Percentiles rank a stretch among this genome's conserved stretches.
These are phyloP conservation scores for Ceratobasidium sp. DNA, from an alignment of 1,284 basidiomycete genomes.

Conservation along the genomic window DNA sequence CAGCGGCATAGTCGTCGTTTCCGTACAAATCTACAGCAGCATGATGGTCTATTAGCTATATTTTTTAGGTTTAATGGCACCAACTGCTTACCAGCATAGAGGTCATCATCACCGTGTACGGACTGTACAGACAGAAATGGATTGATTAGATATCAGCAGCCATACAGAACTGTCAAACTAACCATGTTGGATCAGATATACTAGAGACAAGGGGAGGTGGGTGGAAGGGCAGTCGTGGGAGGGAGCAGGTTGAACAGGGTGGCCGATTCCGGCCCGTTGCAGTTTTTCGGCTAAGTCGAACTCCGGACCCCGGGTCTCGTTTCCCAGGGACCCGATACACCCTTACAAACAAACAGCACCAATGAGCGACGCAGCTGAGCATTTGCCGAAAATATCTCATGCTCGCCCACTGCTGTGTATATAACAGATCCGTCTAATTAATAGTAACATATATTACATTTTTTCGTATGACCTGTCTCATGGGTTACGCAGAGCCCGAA, in stretches of 20 bases:
- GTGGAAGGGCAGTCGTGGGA: constrained; percentile 19
- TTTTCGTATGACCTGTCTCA: no score
- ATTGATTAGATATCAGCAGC: background rate
- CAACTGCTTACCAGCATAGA: constrained; percentile 55
- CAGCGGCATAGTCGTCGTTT: constrained; percentile 62
- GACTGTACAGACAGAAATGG: background rate
- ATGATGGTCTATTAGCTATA: constrained; percentile 33
- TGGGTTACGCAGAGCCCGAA: constrained; percentile 51
- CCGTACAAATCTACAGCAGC: constrained; percentile 72
- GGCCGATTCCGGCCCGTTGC: constrained; percentile 1
- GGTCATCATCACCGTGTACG: constrained; percentile 63
- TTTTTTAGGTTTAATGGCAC: no score
- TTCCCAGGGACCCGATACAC: no score
- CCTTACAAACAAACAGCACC: background rate
- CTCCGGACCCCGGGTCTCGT: constrained; percentile 23
- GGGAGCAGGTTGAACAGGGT: constrained; percentile 22
- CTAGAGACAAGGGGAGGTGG: background rate
- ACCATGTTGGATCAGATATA: constrained; percentile 27
- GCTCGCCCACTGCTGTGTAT: no score
- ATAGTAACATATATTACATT: no score
- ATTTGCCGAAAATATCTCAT: no score
- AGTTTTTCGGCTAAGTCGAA: constrained; percentile 30
- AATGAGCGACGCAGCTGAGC: no score
- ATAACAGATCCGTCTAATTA: no score
- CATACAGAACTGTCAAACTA: background rate